Conservation (phyloP, 495 filamentous ascomycete genomes). For the Aspergillus cristatus region DNA sequence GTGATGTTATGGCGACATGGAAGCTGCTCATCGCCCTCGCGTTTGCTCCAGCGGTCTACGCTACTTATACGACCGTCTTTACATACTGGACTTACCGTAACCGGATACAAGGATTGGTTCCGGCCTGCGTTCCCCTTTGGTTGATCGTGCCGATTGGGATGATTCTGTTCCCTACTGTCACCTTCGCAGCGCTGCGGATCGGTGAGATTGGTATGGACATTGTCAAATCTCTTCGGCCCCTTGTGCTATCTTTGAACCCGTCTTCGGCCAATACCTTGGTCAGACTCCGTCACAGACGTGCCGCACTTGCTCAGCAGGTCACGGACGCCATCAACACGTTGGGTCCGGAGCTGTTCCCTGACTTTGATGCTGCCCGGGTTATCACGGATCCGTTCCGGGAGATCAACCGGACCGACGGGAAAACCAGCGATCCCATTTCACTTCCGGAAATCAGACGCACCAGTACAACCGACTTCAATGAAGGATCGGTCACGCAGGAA, state of each 20-base stretch:
- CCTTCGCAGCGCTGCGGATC: conserved; percentile 88
- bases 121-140: conserved; percentile 74
- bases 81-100: conserved; percentile 73
- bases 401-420: conserved; percentile 15
- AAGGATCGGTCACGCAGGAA: conserved; percentile 29
- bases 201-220: conserved; percentile 99
- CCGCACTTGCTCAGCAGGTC: conserved; percentile 67
- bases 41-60: conserved; percentile 79
- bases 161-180: conserved; percentile 78
- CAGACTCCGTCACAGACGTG: conserved; percentile 65
- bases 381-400: conserved; percentile 54
- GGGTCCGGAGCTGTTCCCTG: conserved; percentile 92
- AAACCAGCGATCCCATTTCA: too few relatives aligned
- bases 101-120: conserved; percentile 68
- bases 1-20: conserved; percentile 97
- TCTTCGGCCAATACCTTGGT: conserved; percentile 74
- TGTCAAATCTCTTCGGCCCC: conserved; percentile 81
- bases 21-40: conserved; percentile 89
- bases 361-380: conserved; percentile 81
- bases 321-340: conserved; percentile 89
- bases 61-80: conserved; percentile 63
- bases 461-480: conserved; percentile 12
- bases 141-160: conserved; percentile 60
- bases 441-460: conserved; percentile 16
- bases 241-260: conserved; percentile 82